Evolutionary conservation across 2,329 filamentous ascomycete species (phyloP).

Genomic region (Aplosporella prunicola): DNA sequence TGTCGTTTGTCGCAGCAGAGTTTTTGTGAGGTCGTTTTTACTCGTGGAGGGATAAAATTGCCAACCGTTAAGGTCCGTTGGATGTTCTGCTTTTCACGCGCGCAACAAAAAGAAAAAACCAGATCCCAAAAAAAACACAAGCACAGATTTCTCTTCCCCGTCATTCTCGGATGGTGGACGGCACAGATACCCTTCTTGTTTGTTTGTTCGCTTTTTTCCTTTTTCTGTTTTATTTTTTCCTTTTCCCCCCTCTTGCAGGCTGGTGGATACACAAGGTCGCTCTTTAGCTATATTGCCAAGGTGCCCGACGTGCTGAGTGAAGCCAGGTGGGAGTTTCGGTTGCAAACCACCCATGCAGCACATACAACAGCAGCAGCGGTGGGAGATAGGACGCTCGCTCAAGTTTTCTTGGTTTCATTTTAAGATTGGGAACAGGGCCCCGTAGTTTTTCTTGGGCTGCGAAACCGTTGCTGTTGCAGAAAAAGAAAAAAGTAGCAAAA

Average conservation of each 20-base stretch:
- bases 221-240: neutral
- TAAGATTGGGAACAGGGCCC: too few relatives aligned
- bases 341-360: too few relatives aligned
- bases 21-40: too few relatives aligned
- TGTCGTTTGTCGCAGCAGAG: too few relatives aligned
- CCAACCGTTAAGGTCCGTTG: neutral
- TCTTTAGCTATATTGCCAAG: neutral
- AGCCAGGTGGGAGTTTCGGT: too few relatives aligned
- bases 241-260: neutral
- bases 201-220: conserved; percentile 1
- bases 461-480: too few relatives aligned
- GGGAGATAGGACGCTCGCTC: neutral
- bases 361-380: too few relatives aligned
- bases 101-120: neutral
- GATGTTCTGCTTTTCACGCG: neutral
- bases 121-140: neutral
- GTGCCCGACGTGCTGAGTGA: too few relatives aligned
- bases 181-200: conserved; percentile 13
- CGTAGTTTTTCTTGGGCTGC: too few relatives aligned
- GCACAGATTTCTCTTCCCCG: neutral
- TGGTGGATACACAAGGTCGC: neutral
- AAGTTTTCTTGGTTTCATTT: neutral
- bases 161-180: conserved; percentile 8
- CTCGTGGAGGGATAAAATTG: neutral
- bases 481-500: too few relatives aligned